A percentile compares a stretch with the other conserved stretches of the same genome.
Conservation (phyloP, 2,329 filamentous ascomycete species). For the Xylaria sp. region DNA sequence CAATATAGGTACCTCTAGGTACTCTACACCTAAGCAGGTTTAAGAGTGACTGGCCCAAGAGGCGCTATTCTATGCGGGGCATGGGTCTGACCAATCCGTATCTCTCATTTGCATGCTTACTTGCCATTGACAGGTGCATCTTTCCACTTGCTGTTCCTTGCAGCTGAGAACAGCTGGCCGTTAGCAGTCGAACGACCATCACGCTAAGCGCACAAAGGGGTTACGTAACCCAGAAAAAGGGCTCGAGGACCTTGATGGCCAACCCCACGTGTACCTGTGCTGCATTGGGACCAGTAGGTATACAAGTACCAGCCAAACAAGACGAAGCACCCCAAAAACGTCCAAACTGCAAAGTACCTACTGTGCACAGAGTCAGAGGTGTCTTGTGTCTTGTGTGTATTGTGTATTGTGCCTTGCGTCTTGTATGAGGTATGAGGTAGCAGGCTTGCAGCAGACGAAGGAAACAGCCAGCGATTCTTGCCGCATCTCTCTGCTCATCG, state of each 20-base stretch:
- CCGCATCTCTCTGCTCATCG: neutral
- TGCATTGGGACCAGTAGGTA: neutral
- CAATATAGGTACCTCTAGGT: too few relatives aligned
- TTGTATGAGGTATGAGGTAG: too few relatives aligned
- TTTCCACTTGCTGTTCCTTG: neutral
- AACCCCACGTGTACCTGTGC: constrained; percentile 6
- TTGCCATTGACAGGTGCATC: neutral
- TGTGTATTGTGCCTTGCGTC: too few relatives aligned
- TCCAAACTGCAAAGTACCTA: too few relatives aligned
- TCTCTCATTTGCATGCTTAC: neutral
- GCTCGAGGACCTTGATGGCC: constrained; percentile 19
- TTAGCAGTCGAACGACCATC: neutral
- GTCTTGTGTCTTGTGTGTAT: too few relatives aligned
- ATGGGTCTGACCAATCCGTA: neutral
- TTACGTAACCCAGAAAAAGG: neutral
- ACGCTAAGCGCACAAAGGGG: neutral
- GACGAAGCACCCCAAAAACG: neutral
- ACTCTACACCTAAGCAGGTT: too few relatives aligned
- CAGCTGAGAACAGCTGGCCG: neutral
- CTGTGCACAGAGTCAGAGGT: too few relatives aligned
- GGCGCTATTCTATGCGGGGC: too few relatives aligned
- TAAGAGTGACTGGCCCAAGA: too few relatives aligned
- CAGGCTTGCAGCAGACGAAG: too few relatives aligned
- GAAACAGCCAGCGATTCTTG: too few relatives aligned
- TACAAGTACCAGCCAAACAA: too few relatives aligned